A percentile compares a stretch with the other conserved stretches of the same genome.
Conservation (phyloP, 176 grass and related monocot genomes). For the Elymus sibiricus region DNA sequence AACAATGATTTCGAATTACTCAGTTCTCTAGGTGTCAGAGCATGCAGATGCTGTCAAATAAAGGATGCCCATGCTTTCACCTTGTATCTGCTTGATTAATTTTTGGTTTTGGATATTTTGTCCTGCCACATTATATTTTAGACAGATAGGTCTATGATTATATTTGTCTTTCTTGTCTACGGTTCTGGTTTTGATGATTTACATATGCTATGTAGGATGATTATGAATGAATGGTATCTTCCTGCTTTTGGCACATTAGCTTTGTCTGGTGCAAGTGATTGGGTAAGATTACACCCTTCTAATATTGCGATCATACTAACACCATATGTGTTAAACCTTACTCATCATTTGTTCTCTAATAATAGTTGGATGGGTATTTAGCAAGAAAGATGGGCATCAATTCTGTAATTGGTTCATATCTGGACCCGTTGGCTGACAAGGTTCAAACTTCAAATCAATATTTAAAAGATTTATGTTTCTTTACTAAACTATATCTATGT, state of each 20-base stretch:
- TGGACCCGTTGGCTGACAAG: constrained; percentile 97
- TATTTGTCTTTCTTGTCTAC: background rate
- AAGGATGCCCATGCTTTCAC: background rate
- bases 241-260: constrained; percentile 78
- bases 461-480: constrained; percentile 24
- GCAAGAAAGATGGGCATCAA: constrained; percentile 95
- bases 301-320: constrained; percentile 4
- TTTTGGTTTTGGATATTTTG: background rate
- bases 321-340: constrained; percentile 2
- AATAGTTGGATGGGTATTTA: constrained; percentile 90
- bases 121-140: constrained; percentile 14
- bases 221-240: constrained; percentile 84
- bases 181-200: constrained; percentile 26
- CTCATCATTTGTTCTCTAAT: constrained; percentile 31
- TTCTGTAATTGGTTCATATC: constrained; percentile 91
- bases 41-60: background rate
- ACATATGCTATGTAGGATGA: constrained; percentile 61
- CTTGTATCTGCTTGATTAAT: background rate
- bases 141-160: background rate
- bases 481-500: background rate
- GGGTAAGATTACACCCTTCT: constrained; percentile 51
- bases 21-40: background rate
- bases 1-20: constrained; percentile 1
- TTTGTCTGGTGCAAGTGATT: constrained; percentile 89
- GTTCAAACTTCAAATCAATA: constrained; percentile 29